Percentiles rank a stretch among this genome's conserved stretches.
Evolutionary conservation across 495 filamentous ascomycete species (phyloP).

Genomic region (Podospora pseudopauciseta): DNA sequence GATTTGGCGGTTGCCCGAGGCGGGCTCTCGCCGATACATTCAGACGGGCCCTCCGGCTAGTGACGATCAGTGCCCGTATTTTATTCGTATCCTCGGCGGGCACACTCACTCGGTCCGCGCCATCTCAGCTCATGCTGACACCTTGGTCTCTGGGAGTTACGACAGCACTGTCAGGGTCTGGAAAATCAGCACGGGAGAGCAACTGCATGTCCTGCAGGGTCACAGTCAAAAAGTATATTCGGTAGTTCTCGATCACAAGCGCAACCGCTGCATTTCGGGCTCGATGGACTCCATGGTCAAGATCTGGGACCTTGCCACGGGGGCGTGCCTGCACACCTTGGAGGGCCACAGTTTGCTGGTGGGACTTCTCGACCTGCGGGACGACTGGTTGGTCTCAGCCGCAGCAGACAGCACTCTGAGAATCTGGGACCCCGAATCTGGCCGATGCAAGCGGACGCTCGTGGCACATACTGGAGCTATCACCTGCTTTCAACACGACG

Average conservation of each 20-base stretch:
- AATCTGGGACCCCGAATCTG: conserved; percentile 95
- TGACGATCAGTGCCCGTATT: conserved; percentile 88
- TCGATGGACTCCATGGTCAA: conserved; percentile 98
- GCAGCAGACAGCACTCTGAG: conserved; percentile 92
- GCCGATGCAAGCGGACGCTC: conserved; percentile 83
- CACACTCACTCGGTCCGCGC: conserved; percentile 96
- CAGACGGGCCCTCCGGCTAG: conserved; percentile 71
- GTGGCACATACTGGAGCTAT: conserved; percentile 95
- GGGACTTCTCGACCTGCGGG: conserved; percentile 80
- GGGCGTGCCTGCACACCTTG: conserved; percentile 78
- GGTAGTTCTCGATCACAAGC: conserved; percentile 87
- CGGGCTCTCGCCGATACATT: conserved; percentile 67
- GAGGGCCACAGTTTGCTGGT: conserved; percentile 95
- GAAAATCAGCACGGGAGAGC: conserved; percentile 94
- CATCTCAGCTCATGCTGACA: conserved; percentile 93
- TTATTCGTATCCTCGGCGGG: conserved; percentile 79
- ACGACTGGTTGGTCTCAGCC: conserved; percentile 87
- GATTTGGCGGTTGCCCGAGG: conserved; percentile 92
- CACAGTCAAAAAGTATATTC: conserved; percentile 96
- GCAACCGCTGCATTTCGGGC: conserved; percentile 94
- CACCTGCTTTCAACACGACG: conserved; percentile 98
- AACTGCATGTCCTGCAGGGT: conserved; percentile 79
- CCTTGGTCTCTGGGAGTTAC: conserved; percentile 97
- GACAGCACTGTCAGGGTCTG: conserved; percentile 95
- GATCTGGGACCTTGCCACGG: conserved; percentile 95